Conservation (phyloP, 768 basidiomycete genomes). For the Mycena floridula region DNA sequence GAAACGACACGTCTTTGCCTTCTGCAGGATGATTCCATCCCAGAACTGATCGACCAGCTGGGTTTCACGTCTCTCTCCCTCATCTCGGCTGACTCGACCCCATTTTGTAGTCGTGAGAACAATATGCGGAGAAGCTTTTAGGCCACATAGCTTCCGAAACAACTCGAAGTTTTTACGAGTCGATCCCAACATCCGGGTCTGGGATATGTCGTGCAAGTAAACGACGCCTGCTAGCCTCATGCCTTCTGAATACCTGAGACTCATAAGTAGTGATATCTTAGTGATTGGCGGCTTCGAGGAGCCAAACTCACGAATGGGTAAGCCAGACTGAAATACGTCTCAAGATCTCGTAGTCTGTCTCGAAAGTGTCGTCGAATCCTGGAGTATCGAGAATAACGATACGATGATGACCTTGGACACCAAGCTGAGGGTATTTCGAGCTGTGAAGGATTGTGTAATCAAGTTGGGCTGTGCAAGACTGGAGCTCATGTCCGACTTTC, state of each 20-base stretch:
- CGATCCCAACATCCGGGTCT: conserved; percentile 26
- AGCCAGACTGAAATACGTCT: conserved; percentile 17
- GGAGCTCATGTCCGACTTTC: conserved; percentile 20
- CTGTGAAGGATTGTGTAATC: conserved; percentile 6
- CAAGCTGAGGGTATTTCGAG: neutral
- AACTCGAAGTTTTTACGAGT: conserved; percentile 34
- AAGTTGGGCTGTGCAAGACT: conserved; percentile 26
- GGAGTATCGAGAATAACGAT: conserved; percentile 3
- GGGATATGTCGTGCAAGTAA: conserved; percentile 28
- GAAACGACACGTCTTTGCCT: neutral
- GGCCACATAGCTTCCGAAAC: conserved; percentile 34
- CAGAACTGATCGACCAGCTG: neutral
- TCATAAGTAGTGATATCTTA: neutral
- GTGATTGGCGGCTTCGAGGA: neutral
- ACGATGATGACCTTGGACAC: neutral
- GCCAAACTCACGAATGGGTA: neutral
- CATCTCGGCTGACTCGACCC: neutral
- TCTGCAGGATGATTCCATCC: neutral
- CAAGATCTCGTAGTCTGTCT: conserved; percentile 20
- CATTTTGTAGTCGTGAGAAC: neutral
- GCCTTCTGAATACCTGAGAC: conserved; percentile 1
- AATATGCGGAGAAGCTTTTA: neutral
- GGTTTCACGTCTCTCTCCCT: neutral
- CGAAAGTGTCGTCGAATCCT: conserved; percentile 4
- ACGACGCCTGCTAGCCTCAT: conserved; percentile 30